phyloP scores from a whole-genome alignment of 2,329 filamentous ascomycete species.

The Sclerotinia sclerotiorum region DNA sequence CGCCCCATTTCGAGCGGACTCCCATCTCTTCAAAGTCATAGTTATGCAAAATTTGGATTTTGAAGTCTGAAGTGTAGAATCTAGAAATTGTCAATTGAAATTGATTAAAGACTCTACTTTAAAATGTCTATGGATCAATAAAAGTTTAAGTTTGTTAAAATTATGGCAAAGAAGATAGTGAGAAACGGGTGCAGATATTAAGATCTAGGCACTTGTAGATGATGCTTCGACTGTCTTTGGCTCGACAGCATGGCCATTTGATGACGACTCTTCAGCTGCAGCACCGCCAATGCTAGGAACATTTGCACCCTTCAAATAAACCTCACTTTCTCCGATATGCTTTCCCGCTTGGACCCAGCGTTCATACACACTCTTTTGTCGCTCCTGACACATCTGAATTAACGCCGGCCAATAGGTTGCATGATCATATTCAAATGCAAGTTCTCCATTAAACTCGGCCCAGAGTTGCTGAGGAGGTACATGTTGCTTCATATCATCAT shows the following conservation, averaged over 20 bases:
- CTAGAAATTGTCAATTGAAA: too few relatives aligned
- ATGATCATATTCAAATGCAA: constrained; percentile 93
- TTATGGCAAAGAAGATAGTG: too few relatives aligned
- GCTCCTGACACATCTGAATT: constrained; percentile 66
- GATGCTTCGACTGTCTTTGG: constrained; percentile 2
- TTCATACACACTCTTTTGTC: constrained; percentile 59
- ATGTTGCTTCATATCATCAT: constrained; percentile 82
- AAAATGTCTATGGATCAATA: too few relatives aligned
- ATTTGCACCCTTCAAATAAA: constrained; percentile 71
- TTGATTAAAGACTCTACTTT: too few relatives aligned
- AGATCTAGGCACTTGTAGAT: neutral
- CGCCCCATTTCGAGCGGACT: too few relatives aligned
- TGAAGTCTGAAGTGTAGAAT: too few relatives aligned
- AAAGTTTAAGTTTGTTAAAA: too few relatives aligned
- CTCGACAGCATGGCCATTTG: constrained; percentile 10
- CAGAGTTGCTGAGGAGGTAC: constrained; percentile 81
- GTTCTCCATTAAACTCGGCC: constrained; percentile 70
- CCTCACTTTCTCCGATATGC: constrained; percentile 81
- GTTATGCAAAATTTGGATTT: too few relatives aligned
- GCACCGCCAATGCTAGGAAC: constrained; percentile 31
- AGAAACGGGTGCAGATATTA: too few relatives aligned
- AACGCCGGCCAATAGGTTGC: constrained; percentile 84
- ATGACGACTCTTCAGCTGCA: constrained; percentile 14
- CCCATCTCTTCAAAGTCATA: too few relatives aligned
- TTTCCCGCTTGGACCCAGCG: constrained; percentile 81